Evolutionary conservation across 805 yeast genomes (phyloP), one percentile per base, ranked within the genome.

Genomic region (Metschnikowia reukaufii): DNA sequence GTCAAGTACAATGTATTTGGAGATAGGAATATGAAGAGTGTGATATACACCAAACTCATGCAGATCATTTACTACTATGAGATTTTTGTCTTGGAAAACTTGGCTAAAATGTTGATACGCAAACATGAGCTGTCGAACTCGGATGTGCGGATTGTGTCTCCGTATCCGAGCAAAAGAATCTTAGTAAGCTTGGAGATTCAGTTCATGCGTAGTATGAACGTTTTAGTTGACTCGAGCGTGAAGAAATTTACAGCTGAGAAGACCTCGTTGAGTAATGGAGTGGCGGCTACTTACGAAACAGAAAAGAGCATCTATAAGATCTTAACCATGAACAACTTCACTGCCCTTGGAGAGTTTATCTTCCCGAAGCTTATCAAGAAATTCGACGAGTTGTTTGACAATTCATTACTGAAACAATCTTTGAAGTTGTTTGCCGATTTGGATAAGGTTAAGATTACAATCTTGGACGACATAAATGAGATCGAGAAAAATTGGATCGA

Each of bases 131-230:
- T 51, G 8, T 29, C 44, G 1, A 39, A 46, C 3, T 58, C 53
- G 20, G 61, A 59, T 12, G 61, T 67, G 9, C 58, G 72, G 27
- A 67, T 72, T 13, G 65, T 67, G 2, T 48, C 68, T 2, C 51
- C 70, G 2, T 65, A 68, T 44, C 76, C 77, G 7, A 68, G 71
- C 48, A 71, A 71, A 45, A 54, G 74, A 38, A 61, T 63, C 32
- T 56, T 72, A 42, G 72, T 72, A 1, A 67, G 73, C 46, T 60
- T 72, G 47, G 77, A 72, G 57, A 70, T 72, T 38, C 77, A 72
- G 50, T 72, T 72, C 48, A 68, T 72, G 72, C 56, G 77, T 53
- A 66, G 73, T 54, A 61, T 72, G 55, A 70, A 68, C 39, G 67
- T 70, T 9, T 54, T 71, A 9, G 59, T 70, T 35, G 76, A 72